Evolutionary conservation across 345 rosid species (phyloP), one percentile per base, ranked within the genome.

Genomic region (Pugionium dolabratum): DNA sequence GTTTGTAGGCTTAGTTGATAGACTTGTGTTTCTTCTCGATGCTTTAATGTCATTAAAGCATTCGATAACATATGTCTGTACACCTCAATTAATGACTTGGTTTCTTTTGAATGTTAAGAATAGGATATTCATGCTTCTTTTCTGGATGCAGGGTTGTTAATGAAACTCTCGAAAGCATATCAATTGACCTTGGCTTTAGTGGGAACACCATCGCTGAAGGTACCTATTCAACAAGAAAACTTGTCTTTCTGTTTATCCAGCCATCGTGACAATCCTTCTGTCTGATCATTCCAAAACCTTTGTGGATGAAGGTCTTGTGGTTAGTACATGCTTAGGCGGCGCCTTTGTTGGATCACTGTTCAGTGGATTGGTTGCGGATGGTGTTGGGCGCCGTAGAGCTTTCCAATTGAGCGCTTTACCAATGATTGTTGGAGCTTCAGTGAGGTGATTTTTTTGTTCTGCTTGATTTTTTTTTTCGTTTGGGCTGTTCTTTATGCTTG

Each of bases 161-260:
- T 67, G 98, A 90, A 75, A 90, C 98, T 2, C 80, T 93, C 2
- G 97, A 93, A 78, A 93, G 86, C 76, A 93, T 93, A 29, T 87
- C 98, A 39, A 32, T 66, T 52, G 98, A 90, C 80, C 96, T 90
- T 56, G 87, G 86, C 49, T 93, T 93, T 78, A 82, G 78, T 71
- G 97, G 96, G 66, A 85, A 69, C 76, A 78, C 90, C 59, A 80
- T 93, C 77, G 87, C 94, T 51, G 97, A 93, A 87, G 98, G 98
- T 89, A 81, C 48, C 42, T 51, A 55, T 46, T 30, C 25, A 18
- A 35, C 33, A 57, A 45, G 27, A 41, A 0, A 10, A 37, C 46
- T 47, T 42, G 39, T 40, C 50, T 37, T 72, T 53, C 47, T 60
- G 32, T 26, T 81, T 48, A 28, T 41, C 52, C 48, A 32, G 9